Evolutionary conservation across 2,329 filamentous ascomycete genomes (phyloP).

Genomic region (Aspergillus amoenus): DNA sequence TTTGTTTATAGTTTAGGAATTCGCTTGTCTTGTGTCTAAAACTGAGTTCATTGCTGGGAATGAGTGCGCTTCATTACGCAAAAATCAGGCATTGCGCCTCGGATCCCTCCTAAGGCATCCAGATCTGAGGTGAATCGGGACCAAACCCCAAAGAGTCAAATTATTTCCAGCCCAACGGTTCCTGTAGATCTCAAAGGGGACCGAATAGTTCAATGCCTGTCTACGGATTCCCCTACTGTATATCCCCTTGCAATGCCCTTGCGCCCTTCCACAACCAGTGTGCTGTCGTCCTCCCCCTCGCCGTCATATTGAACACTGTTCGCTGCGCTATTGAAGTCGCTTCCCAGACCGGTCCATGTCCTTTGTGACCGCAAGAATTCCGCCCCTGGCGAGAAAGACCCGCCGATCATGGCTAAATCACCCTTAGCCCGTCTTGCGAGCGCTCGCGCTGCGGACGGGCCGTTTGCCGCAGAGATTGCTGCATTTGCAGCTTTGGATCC

Average conservation of each 20-base stretch:
- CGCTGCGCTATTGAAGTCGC: conserved; percentile 61
- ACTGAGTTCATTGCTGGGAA: background rate
- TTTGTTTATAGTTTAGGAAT: background rate
- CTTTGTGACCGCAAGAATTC: conserved; percentile 79
- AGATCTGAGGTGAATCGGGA: background rate
- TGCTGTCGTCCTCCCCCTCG: conserved; percentile 52
- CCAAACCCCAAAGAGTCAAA: background rate
- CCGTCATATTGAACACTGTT: conserved; percentile 55
- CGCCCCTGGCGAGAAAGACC: conserved; percentile 85
- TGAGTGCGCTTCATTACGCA: background rate
- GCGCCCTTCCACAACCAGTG: conserved; percentile 78
- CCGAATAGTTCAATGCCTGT: conserved; percentile 32
- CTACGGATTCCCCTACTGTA: conserved; percentile 62
- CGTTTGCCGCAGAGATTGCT: conserved; percentile 20
- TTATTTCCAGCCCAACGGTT: conserved; percentile 10
- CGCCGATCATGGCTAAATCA: conserved; percentile 78
- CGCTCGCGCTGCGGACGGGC: conserved; percentile 40
- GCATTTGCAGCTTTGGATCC: conserved; percentile 16
- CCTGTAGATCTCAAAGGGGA: conserved; percentile 2
- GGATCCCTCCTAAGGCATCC: background rate
- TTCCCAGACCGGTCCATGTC: conserved; percentile 90
- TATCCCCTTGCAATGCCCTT: conserved; percentile 89
- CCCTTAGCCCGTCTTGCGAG: conserved; percentile 66
- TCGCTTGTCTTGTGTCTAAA: background rate
- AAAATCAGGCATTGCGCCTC: background rate